Evolutionary conservation across 2,329 filamentous ascomycete genomes (phyloP).

Genomic region (Ophiostoma ips): DNA sequence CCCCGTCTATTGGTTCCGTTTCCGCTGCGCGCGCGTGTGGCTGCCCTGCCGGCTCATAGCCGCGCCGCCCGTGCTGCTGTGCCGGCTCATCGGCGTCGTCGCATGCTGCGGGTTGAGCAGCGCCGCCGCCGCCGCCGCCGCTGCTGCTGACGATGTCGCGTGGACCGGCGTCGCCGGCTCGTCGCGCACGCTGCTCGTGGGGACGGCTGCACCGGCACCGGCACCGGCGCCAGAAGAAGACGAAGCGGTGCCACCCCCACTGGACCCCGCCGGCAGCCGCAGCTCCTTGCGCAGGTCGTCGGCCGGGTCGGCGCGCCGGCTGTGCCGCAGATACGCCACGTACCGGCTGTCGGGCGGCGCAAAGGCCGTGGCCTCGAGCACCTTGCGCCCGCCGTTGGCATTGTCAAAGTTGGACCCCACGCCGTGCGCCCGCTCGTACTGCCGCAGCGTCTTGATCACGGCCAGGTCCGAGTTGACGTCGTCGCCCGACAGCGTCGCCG

Average conservation of each 20-base stretch:
- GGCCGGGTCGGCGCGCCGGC: conserved; percentile 32
- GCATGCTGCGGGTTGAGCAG: conserved; percentile 1
- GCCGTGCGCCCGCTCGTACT: conserved; percentile 40
- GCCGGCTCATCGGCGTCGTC: conserved; percentile 19
- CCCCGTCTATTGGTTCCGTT: conserved; percentile 11
- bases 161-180: conserved; percentile 22
- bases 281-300: conserved; percentile 32
- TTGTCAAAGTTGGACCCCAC: conserved; percentile 42
- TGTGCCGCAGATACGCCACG: conserved; percentile 32
- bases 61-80: background rate
- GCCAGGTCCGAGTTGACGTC: conserved; percentile 41
- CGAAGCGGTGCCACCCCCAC: conserved; percentile 29
- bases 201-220: conserved; percentile 9
- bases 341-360: conserved; percentile 34
- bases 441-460: conserved; percentile 43
- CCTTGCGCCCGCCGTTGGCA: conserved; percentile 36
- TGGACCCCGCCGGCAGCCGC: conserved; percentile 30
- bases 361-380: conserved; percentile 40
- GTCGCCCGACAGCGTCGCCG: conserved; percentile 34
- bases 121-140: conserved; percentile 15
- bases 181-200: conserved; percentile 30
- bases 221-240: conserved; percentile 16
- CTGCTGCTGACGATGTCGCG: background rate
- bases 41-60: conserved; percentile 40
- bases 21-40: conserved; percentile 19